Evolutionary conservation across 2,329 filamentous ascomycete species (phyloP).

Genomic region (Cucurbitaria berberidis): DNA sequence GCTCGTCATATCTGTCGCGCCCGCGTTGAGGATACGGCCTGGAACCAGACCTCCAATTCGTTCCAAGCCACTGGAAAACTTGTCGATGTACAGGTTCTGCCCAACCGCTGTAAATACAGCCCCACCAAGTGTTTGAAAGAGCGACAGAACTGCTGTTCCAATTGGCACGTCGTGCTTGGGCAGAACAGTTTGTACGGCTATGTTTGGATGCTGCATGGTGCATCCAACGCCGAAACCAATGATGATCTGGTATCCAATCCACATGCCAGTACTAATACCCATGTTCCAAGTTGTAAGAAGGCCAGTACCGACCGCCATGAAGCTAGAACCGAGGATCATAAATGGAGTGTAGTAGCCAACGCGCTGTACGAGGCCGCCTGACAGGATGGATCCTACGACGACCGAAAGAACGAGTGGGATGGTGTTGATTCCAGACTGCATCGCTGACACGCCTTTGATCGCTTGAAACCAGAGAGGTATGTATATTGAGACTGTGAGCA

Average conservation of each 20-base stretch:
- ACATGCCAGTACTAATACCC: slow-evolving; percentile 37
- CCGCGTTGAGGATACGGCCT: slow-evolving; percentile 49
- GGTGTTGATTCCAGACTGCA: slow-evolving; percentile 54
- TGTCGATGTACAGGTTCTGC: slow-evolving; percentile 55
- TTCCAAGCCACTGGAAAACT: slow-evolving; percentile 47
- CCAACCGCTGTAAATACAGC: slow-evolving; percentile 55
- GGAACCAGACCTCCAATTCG: slow-evolving; percentile 49
- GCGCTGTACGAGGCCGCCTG: slow-evolving; percentile 47
- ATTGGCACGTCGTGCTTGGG: slow-evolving; percentile 50
- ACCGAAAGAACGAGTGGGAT: slow-evolving; percentile 54
- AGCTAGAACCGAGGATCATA: slow-evolving; percentile 49
- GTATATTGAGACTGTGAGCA: slow-evolving; percentile 50
- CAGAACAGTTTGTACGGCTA: slow-evolving; percentile 53
- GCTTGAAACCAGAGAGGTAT: slow-evolving; percentile 56
- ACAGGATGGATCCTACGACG: slow-evolving; percentile 50
- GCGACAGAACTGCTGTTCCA: slow-evolving; percentile 54
- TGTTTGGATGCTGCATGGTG: slow-evolving; percentile 54
- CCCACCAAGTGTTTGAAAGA: slow-evolving; percentile 54
- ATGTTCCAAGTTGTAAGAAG: slow-evolving; percentile 51
- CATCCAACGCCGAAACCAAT: slow-evolving; percentile 50
- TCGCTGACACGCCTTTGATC: slow-evolving; percentile 52
- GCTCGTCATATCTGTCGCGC: slow-evolving; percentile 63
- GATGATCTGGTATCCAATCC: slow-evolving; percentile 42
- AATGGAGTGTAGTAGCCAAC: slow-evolving; percentile 58
- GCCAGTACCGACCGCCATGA: slow-evolving; percentile 54